Percentiles rank a stretch among this genome's conserved stretches.
phyloP scores from a whole-genome alignment of 345 rosid species.

The Trapa incisa region DNA sequence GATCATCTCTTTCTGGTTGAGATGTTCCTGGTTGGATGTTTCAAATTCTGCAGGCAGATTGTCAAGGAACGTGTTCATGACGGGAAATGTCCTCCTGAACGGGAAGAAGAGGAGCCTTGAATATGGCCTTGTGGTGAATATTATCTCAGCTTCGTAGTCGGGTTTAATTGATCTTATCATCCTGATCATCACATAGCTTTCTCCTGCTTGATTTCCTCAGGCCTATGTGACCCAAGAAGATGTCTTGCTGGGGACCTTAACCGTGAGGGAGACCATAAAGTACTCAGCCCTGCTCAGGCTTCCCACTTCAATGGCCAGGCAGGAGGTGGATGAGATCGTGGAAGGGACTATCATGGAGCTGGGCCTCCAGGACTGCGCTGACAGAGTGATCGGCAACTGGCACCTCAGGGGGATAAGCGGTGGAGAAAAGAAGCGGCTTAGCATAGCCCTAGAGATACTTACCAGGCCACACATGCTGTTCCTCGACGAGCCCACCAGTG shows the following conservation, averaged over 20 bases:
- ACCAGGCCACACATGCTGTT: constrained; percentile 47
- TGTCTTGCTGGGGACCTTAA: constrained; percentile 49
- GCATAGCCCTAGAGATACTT: constrained; percentile 61
- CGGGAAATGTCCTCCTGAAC: constrained; percentile 79
- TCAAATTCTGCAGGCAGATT: constrained; percentile 55
- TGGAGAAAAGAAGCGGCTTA: constrained; percentile 65
- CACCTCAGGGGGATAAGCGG: constrained; percentile 72
- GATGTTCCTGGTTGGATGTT: too few species aligned
- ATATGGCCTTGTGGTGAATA: constrained; percentile 57
- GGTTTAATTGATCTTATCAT: too few species aligned
- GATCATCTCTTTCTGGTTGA: too few species aligned
- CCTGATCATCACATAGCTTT: too few species aligned
- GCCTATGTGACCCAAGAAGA: constrained; percentile 82
- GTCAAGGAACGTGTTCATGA: constrained; percentile 81
- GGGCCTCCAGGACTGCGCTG: constrained; percentile 65
- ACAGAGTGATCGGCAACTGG: constrained; percentile 54
- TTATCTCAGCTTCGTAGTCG: too few species aligned
- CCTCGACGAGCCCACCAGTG: constrained; percentile 70
- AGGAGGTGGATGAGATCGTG: constrained; percentile 32
- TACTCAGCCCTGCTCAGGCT: constrained; percentile 64
- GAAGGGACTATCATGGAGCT: constrained; percentile 46
- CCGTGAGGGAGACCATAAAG: constrained; percentile 52
- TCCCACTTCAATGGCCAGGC: constrained; percentile 29
- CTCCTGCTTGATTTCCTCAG: constrained; percentile 14
- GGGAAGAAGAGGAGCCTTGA: constrained; percentile 67